Evolutionary conservation across 2,329 filamentous ascomycete species (phyloP).

Genomic region (Curvularia spicifera): DNA sequence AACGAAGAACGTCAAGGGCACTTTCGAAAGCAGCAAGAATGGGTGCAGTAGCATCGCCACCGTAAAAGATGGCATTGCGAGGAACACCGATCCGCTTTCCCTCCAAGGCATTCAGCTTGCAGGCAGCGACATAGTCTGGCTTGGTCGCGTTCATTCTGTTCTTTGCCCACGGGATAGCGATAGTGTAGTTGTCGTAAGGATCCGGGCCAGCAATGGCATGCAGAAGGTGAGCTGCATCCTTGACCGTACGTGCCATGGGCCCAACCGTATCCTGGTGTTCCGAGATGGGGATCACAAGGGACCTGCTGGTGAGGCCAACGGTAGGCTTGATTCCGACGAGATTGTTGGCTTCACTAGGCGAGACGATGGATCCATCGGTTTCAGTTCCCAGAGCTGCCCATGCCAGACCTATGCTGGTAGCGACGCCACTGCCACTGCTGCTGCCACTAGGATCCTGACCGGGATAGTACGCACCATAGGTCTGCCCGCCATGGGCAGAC

Average conservation of each 20-base stretch:
- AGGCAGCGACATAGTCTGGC: slow-evolving; percentile 68
- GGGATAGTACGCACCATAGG: slow-evolving; percentile 65
- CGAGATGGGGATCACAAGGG: slow-evolving; percentile 70
- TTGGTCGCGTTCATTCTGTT: slow-evolving; percentile 50
- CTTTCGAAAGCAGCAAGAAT: slow-evolving; percentile 63
- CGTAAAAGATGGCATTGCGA: slow-evolving; percentile 60
- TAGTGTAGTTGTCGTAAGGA: slow-evolving; percentile 63
- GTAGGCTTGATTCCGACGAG: slow-evolving; percentile 69
- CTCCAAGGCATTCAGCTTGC: slow-evolving; percentile 59
- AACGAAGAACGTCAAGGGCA: slow-evolving; percentile 60
- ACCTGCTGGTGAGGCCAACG: slow-evolving; percentile 67
- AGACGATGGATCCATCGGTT: slow-evolving; percentile 69
- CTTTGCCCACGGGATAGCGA: slow-evolving; percentile 59
- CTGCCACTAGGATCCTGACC: slow-evolving; percentile 62
- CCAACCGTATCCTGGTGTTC: slow-evolving; percentile 64
- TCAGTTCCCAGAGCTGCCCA: slow-evolving; percentile 66
- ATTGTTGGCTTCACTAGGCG: slow-evolving; percentile 63
- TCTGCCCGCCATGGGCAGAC: slow-evolving; percentile 69
- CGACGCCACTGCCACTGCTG: slow-evolving; percentile 64
- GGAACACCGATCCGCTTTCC: slow-evolving; percentile 70
- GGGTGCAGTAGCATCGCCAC: slow-evolving; percentile 39
- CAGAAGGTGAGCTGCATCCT: slow-evolving; percentile 63
- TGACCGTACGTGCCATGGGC: slow-evolving; percentile 64
- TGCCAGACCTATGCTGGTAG: slow-evolving; percentile 65
- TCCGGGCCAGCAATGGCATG: slow-evolving; percentile 65